A percentile compares a stretch with the other conserved stretches of the same genome.
Evolutionary conservation across 1,139 yeast species (phyloP).

Genomic region (Sporopachydermia cereana): DNA sequence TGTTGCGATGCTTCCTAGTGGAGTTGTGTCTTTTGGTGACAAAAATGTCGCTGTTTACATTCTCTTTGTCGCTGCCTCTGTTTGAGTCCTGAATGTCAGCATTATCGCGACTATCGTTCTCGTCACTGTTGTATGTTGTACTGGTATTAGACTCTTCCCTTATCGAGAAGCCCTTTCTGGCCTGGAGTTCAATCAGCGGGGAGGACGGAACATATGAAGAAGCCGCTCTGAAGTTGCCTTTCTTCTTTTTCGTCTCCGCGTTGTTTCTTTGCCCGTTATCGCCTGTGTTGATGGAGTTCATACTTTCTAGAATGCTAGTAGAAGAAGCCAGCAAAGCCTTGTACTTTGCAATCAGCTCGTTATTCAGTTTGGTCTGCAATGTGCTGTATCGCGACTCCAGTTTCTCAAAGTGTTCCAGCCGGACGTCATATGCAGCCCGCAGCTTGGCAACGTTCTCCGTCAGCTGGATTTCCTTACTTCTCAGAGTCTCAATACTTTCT

Average conservation of each 20-base stretch:
- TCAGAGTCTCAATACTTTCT: constrained; percentile 14
- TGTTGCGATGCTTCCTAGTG: constrained; percentile 15
- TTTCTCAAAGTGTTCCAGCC: constrained; percentile 19
- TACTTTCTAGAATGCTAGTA: constrained; percentile 20
- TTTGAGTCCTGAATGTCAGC: not conserved
- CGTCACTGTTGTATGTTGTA: not conserved
- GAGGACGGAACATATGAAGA: not conserved
- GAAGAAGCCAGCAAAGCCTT: constrained; percentile 23
- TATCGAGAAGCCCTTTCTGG: constrained; percentile 2
- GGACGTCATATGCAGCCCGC: constrained; percentile 16
- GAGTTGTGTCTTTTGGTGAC: constrained; percentile 21
- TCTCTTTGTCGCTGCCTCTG: constrained; percentile 5
- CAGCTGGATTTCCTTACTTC: constrained; percentile 15
- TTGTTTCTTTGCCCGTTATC: constrained; percentile 11
- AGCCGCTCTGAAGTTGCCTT: constrained; percentile 9
- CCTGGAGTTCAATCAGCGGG: not conserved
- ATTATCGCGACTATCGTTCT: not conserved
- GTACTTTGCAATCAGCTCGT: constrained; percentile 21
- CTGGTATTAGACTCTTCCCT: not conserved
- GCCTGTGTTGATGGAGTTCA: constrained; percentile 19
- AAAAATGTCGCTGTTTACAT: constrained; percentile 14
- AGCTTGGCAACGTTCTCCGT: constrained; percentile 17
- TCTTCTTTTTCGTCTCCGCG: constrained; percentile 15
- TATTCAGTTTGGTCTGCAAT: constrained; percentile 18
- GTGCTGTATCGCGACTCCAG: constrained; percentile 19